Evolutionary conservation across 352 stramenopile genomes (phyloP).

Genomic region (Phytophthora boehmeriae): DNA sequence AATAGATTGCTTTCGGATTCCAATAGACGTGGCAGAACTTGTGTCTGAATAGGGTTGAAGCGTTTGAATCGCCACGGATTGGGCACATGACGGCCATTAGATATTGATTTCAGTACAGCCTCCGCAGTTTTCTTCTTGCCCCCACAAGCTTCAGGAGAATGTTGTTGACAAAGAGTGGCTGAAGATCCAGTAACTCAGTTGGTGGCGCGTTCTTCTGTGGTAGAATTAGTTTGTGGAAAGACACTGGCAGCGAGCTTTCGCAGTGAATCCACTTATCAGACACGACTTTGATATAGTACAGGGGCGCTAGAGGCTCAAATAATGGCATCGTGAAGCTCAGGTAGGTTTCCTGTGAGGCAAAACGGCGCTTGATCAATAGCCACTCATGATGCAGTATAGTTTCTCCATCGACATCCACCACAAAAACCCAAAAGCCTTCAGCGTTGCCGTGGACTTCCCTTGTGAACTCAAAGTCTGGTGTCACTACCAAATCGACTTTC

Average conservation of each 20-base stretch:
- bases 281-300: conserved; percentile 98
- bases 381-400: conserved; percentile 99
- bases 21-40: conserved; percentile 95
- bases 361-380: conserved; percentile 93
- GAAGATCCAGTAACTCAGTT: conserved; percentile 98
- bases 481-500: conserved; percentile 95
- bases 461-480: conserved; percentile 98
- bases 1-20: conserved; percentile 96
- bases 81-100: conserved; percentile 38
- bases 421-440: conserved; percentile 98
- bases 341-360: conserved; percentile 81
- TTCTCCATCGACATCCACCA: conserved; percentile 98
- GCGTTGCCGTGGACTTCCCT: conserved; percentile 95
- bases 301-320: conserved; percentile 96
- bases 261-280: conserved; percentile 99
- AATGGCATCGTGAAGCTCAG: conserved; percentile 97
- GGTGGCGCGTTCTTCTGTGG: conserved; percentile 98
- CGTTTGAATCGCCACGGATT: conserved; percentile 85
- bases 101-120: conserved; percentile 51
- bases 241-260: conserved; percentile 95
- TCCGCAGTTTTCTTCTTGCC: conserved; percentile 71
- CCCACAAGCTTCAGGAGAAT: conserved; percentile 72
- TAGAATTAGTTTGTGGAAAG: conserved; percentile 98
- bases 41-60: conserved; percentile 99
- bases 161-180: conserved; percentile 94